Conservation (phyloP, 2,329 filamentous ascomycete species). For the Alternaria sp. region DNA sequence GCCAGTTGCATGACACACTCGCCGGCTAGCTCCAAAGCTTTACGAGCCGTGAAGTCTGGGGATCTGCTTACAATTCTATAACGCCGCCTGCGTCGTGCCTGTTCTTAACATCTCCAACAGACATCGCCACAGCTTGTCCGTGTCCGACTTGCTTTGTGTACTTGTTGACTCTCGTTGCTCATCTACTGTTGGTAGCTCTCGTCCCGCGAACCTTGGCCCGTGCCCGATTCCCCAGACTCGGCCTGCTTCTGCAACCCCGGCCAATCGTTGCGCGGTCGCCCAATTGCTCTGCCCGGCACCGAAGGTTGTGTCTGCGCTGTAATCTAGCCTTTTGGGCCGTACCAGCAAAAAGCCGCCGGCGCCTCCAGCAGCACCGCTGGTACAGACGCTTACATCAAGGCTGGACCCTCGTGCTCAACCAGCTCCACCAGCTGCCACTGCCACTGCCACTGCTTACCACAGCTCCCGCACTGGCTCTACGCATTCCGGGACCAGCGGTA, state of each 20-base stretch:
- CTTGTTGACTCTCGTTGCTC: conserved; percentile 5
- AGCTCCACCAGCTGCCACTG: conserved; percentile 16
- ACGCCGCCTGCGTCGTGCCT: conserved; percentile 24
- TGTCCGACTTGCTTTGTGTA: conserved; percentile 11
- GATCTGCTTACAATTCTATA: conserved; percentile 41
- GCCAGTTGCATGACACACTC: conserved; percentile 39
- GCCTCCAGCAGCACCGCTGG: conserved; percentile 27
- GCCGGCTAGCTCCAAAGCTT: conserved; percentile 16
- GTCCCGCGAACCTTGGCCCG: conserved; percentile 27
- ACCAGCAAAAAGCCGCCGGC: conserved; percentile 30
- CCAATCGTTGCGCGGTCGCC: conserved; percentile 41
- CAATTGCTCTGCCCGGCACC: conserved; percentile 37
- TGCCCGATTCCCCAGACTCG: conserved; percentile 25
- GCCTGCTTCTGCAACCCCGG: conserved; percentile 15
- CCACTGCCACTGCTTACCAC: conserved; percentile 15
- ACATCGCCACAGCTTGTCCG: conserved; percentile 28
- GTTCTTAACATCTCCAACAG: conserved; percentile 6
- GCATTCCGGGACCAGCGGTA: conserved; percentile 27
- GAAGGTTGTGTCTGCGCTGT: conserved; percentile 40
- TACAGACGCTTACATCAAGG: conserved; percentile 24
- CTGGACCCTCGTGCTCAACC: conserved; percentile 22
- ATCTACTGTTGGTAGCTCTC: conserved; percentile 6
- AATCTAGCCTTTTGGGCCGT: conserved; percentile 34
- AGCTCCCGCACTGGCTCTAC: conserved; percentile 17
- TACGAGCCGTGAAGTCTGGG: conserved; percentile 37